A percentile compares a stretch with the other conserved stretches of the same genome.
These are phyloP conservation scores for Xanthoconium stramineum DNA, from an alignment of 768 basidiomycete genomes.

Conservation along the genomic window DNA sequence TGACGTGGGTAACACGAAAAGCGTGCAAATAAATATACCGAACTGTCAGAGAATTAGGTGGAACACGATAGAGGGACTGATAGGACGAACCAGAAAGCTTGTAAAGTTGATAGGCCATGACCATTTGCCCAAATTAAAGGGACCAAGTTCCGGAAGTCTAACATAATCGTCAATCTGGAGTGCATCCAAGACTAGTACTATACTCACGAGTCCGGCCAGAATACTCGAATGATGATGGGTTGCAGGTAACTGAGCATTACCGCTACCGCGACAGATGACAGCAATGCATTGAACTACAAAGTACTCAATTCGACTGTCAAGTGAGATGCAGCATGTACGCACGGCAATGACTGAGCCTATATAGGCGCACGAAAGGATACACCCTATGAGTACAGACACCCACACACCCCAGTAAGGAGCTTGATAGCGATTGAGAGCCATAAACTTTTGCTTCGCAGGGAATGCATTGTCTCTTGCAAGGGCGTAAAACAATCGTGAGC, in stretches of 20 bases:
- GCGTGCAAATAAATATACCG: conserved; percentile 48
- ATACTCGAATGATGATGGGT: conserved; percentile 55
- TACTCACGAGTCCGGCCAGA: conserved; percentile 51
- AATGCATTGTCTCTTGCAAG: conserved; percentile 53
- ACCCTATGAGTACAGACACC: conserved; percentile 51
- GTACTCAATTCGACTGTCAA: neutral
- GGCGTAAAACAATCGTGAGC: conserved; percentile 55
- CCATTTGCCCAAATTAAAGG: conserved; percentile 51
- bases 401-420: conserved; percentile 56
- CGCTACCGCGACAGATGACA: conserved; percentile 54
- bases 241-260: conserved; percentile 59
- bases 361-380: conserved; percentile 55
- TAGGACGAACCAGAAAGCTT: conserved; percentile 40
- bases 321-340: conserved; percentile 16
- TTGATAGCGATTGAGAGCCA: conserved; percentile 50
- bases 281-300: conserved; percentile 49
- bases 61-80: neutral
- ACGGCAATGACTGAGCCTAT: conserved; percentile 56
- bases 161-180: neutral
- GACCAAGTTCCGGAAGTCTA: conserved; percentile 46
- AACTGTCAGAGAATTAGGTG: conserved; percentile 35
- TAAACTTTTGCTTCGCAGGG: conserved; percentile 45
- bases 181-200: neutral
- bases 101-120: conserved; percentile 51
- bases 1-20: conserved; percentile 56